Evolutionary conservation across 192 early-diverging fungal genomes (phyloP), one percentile per base, ranked within the genome.

Genomic region (Podila minutissima): DNA sequence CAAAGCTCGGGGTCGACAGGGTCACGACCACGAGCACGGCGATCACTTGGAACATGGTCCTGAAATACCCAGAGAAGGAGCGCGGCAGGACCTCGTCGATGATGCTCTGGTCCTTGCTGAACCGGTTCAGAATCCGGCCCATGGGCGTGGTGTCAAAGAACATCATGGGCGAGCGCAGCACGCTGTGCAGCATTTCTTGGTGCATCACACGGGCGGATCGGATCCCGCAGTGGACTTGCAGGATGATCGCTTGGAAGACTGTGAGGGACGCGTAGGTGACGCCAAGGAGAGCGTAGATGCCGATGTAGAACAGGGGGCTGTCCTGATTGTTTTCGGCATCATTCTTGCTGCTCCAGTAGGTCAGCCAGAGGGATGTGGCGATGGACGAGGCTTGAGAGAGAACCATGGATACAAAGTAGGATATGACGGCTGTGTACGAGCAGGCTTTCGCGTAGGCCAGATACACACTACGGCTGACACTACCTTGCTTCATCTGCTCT

Each of bases 401-500:
- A 33, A 92, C 51, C 69, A 89, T 83, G 55, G 91, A 88, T n/a
- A 84, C 6, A 9, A 89, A 51, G 74, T 91, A 95, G 17, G 90
- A 17, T n/a, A 63, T 50, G 0, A 94, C 88, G 55, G 79, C 85
- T 26, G 53, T 50, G 53, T 83, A 26, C 0, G 91, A 90, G 55
- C 94, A 97, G 0, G 93, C 89, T 55, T 91, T 84, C 28, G 90
- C 86, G 75, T 98, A 98, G 1, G 90, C 85, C 22, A 66, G 58
- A 76, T 98, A 98, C 0, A 95, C 95, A 17, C 71, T 66, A 86
- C 87, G 90, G 58, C 89, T 84, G 24, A 98, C 95, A 28, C 84
- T 88, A 24, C 97, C 97, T 71, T 92, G 88, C 9, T 91, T 91
- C 63, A 87, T 90, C 65, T 94, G 88, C 84, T 98, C 97, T 22